phyloP scores from a whole-genome alignment of 2,329 filamentous ascomycete genomes.

The Aspergillus calidoustus region DNA sequence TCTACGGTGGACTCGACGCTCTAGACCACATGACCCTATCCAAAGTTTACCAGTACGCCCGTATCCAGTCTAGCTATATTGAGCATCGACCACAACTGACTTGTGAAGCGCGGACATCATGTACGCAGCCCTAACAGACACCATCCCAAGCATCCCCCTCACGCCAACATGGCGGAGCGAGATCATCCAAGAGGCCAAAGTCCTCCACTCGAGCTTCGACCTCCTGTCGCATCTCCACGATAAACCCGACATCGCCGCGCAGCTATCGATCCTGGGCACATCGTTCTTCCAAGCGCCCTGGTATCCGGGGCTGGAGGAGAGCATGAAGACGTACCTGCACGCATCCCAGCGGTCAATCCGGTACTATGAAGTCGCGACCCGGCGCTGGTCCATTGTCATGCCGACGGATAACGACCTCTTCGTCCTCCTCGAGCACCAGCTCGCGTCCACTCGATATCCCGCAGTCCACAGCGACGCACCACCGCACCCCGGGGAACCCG shows the following conservation, averaged over 20 bases:
- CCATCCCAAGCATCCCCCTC: neutral
- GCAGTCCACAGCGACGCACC: neutral
- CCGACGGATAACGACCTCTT: constrained; percentile 13
- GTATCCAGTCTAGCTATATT: too few relatives aligned
- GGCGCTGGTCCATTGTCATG: neutral
- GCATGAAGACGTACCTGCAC: neutral
- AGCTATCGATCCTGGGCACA: neutral
- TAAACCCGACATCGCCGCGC: neutral
- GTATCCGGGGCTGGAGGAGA: neutral
- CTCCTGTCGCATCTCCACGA: neutral
- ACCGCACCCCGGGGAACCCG: too few relatives aligned
- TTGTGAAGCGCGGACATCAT: neutral
- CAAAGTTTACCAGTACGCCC: neutral
- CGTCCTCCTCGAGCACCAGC: constrained; percentile 5
- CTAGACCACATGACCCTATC: neutral
- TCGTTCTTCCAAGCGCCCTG: constrained; percentile 1
- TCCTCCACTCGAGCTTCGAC: neutral
- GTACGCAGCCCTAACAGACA: neutral
- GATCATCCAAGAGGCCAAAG: constrained; percentile 4
- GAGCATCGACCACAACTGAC: too few relatives aligned
- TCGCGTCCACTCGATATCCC: neutral
- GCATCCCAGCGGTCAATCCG: neutral
- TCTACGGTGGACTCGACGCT: neutral
- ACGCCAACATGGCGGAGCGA: neutral
- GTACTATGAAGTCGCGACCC: neutral